Base-by-base conservation (phyloP, 805 yeast genomes). In the Ogataea kodamae region DNA sequence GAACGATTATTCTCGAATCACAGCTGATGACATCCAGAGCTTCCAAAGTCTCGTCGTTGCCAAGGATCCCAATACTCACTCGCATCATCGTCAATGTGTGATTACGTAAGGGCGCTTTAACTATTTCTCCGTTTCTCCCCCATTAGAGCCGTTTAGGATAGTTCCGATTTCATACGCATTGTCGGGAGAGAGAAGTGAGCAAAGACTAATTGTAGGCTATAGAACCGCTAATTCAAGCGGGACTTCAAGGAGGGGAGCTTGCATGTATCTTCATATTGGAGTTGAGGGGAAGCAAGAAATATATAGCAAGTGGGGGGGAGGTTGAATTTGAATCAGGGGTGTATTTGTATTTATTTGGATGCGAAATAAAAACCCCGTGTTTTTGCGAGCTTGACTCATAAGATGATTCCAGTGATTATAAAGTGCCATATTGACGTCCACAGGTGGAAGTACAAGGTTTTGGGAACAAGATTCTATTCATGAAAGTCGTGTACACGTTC, bases 51-150 rank as follows among this genome's bases (percentile, higher is more conserved):
- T n/a, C n/a, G n/a, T n/a, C n/a, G n/a, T n/a, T n/a, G n/a, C n/a
- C n/a, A n/a, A n/a, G n/a, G n/a, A n/a, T n/a, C n/a, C n/a, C n/a
- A n/a, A n/a, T n/a, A n/a, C n/a, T n/a, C n/a, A n/a, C n/a, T n/a
- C n/a, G n/a, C n/a, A n/a, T n/a, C n/a, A n/a, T n/a, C n/a, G n/a
- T n/a, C n/a, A n/a, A n/a, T n/a, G n/a, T n/a, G n/a, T n/a, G n/a
- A n/a, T n/a, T n/a, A n/a, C n/a, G n/a, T n/a, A n/a, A n/a, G n/a
- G n/a, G n/a, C n/a, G n/a, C n/a, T n/a, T n/a, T n/a, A n/a, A n/a
- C n/a, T 22, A 15, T 14, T 14, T 30, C 30, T 31, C 40, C 40
- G 25, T 36, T 36, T 36, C 40, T 36, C 40, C 40, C 28, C 26
- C 15, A 31, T 14, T 30, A 22, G n/a, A 35, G 28, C 39, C 30